phyloP scores from a whole-genome alignment of 768 basidiomycete genomes.

The Calvatia gigantea region DNA sequence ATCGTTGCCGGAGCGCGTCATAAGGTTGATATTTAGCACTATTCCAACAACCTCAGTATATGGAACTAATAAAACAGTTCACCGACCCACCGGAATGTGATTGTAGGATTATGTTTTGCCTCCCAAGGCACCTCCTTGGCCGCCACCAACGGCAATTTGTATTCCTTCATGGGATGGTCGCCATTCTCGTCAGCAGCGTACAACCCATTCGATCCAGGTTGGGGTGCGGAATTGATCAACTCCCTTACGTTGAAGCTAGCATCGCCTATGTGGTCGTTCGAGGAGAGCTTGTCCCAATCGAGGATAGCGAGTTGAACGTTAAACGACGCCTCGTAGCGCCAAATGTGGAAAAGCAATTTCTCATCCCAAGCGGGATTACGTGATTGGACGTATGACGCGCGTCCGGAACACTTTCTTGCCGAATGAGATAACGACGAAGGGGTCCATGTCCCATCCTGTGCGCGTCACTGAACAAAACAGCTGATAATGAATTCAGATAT shows the following conservation, averaged over 20 bases:
- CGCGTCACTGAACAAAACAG: slow-evolving; percentile 57
- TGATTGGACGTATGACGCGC: slow-evolving; percentile 78
- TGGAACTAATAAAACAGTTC: slow-evolving; percentile 51
- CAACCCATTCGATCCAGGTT: too few species aligned
- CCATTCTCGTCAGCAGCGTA: slow-evolving; percentile 44
- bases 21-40: too few species aligned
- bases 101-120: slow-evolving; percentile 63
- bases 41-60: too few species aligned
- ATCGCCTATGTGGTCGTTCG: slow-evolving; percentile 87
- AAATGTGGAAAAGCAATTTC: too few species aligned
- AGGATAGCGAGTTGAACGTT: too few species aligned
- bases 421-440: slow-evolving; percentile 94
- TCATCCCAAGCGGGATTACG: slow-evolving; percentile 90
- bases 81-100: slow-evolving; percentile 57
- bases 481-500: neutral
- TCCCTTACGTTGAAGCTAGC: slow-evolving; percentile 67
- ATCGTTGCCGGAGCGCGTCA: too few species aligned
- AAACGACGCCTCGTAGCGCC: too few species aligned
- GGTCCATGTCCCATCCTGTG: too few species aligned
- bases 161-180: slow-evolving; percentile 72
- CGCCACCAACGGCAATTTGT: slow-evolving; percentile 58
- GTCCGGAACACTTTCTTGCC: slow-evolving; percentile 97
- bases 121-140: too few species aligned
- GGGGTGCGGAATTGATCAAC: slow-evolving; percentile 63
- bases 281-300: too few species aligned